Base-by-base conservation (phyloP, 2,329 filamentous ascomycete genomes). In the Fusarium hainanense region DNA sequence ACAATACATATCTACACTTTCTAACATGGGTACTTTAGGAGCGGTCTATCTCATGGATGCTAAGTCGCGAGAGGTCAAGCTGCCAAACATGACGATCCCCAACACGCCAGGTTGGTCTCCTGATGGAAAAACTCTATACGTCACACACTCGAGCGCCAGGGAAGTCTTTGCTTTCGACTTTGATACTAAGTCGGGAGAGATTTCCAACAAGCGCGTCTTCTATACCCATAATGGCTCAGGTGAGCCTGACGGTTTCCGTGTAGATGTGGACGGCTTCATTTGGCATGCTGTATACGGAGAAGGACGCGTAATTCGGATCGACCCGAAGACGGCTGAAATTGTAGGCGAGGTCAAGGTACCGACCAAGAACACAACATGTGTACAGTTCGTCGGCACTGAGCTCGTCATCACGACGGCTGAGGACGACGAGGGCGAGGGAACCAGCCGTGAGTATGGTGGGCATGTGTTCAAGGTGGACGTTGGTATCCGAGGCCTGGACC, bases 251-350 rank as follows among this genome's bases (percentile, higher is more conserved):
- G 94, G 94, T 4, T 94, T 95, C 80, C 90, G 91, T 67, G 87
- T 97, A 75, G 94, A 98, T 76, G 87, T 86, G 44, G 89, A 97
- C 57, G 94, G 93, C n/a, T 91, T 92, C 81, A 85, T 97, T 75
- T 98, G 95, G 94, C 90, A 92, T 66, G 92, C 93, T 10, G 85
- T 96, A n/a, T 96, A 93, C 77, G 93, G 93, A 56, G 92, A 91
- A 67, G 84, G 87, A 63, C 87, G 89, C 64, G 92, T 97, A 25
- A 82, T 97, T 70, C 89, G 92, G 77, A 90, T 97, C 75, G 88
- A 87, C 49, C 88, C 89, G 21, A 61, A 37, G 7, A 79, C 86
- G 52, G 93, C 93, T 4, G 82, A 89, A 74, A 80, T 97, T 30
- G 84, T 94, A 7, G 93, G 92, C 9, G 88, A 93, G 81, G 85